Evolutionary conservation across 495 filamentous ascomycete species (phyloP).

Genomic region (Tuber melanosporum): DNA sequence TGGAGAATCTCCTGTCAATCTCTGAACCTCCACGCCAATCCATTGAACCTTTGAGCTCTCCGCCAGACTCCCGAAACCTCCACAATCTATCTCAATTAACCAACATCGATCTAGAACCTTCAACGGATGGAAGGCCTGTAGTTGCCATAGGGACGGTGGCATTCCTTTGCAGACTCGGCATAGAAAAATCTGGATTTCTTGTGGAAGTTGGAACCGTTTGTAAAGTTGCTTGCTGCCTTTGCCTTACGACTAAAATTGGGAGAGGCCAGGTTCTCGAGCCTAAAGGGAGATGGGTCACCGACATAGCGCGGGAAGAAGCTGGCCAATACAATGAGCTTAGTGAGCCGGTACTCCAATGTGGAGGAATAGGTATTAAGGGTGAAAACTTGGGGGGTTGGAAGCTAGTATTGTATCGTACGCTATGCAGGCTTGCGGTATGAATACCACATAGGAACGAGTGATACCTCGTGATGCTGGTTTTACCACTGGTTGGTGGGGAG

Average conservation of each 20-base stretch:
- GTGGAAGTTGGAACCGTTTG: conserved; percentile 69
- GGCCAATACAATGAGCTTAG: conserved; percentile 53
- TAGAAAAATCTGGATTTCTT: conserved; percentile 64
- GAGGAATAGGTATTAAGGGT: conserved; percentile 24
- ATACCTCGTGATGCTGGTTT: no score
- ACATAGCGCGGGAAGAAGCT: conserved; percentile 66
- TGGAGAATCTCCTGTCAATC: no score
- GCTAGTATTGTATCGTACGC: background rate
- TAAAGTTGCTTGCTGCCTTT: conserved; percentile 71
- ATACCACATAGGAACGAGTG: no score
- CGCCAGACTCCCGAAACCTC: no score
- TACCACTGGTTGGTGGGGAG: no score
- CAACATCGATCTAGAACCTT: no score
- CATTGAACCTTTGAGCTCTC: no score
- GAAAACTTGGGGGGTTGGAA: background rate
- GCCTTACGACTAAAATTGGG: conserved; percentile 59
- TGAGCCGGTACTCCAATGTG: conserved; percentile 54
- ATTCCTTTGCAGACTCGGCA: conserved; percentile 75
- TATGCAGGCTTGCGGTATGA: no score
- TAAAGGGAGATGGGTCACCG: conserved; percentile 63
- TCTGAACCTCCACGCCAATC: no score
- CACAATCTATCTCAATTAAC: no score
- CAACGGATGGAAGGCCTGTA: conserved; percentile 72
- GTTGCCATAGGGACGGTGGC: conserved; percentile 65
- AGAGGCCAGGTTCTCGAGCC: conserved; percentile 49